A percentile compares a stretch with the other conserved stretches of the same genome.
These are phyloP conservation scores for Alternaria incomplexa DNA, from an alignment of 2,329 filamentous ascomycete species.

Conservation along the genomic window DNA sequence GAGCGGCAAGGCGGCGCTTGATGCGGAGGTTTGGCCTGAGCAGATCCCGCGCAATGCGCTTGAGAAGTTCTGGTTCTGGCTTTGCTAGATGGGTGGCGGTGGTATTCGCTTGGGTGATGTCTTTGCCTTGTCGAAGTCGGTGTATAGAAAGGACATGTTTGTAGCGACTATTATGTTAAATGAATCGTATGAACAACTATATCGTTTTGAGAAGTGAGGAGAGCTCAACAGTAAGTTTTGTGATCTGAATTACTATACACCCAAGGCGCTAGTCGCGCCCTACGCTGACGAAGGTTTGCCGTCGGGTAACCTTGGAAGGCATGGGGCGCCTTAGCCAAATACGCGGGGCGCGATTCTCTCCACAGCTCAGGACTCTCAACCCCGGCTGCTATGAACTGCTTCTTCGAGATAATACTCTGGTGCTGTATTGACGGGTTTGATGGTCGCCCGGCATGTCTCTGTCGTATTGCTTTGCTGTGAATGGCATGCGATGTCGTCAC, in stretches of 20 bases:
- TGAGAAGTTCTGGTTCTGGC: conserved; percentile 58
- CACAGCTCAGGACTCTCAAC: not conserved
- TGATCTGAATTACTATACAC: not conserved
- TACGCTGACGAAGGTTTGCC: not conserved
- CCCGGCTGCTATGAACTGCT: not conserved
- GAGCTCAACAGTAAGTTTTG: not conserved
- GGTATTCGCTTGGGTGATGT: not conserved
- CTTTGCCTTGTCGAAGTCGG: not conserved
- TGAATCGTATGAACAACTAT: not conserved
- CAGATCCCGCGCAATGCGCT: conserved; percentile 51
- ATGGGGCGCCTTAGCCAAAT: not conserved
- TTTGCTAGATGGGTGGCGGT: conserved; percentile 42
- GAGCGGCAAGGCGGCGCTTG: conserved; percentile 55
- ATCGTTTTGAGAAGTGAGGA: not conserved
- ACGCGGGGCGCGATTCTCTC: not conserved
- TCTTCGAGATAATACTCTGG: not conserved
- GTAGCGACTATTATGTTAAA: not conserved
- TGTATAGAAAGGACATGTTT: not conserved
- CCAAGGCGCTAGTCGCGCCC: not conserved
- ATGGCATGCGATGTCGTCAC: not conserved
- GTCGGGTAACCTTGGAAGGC: not conserved
- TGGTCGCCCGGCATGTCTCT: not conserved
- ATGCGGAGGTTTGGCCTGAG: conserved; percentile 55
- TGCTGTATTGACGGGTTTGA: not conserved
- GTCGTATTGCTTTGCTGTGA: not conserved